These are phyloP conservation scores for Carex cristatella DNA, from an alignment of 176 grass and related monocot genomes.

Conservation along the genomic window DNA sequence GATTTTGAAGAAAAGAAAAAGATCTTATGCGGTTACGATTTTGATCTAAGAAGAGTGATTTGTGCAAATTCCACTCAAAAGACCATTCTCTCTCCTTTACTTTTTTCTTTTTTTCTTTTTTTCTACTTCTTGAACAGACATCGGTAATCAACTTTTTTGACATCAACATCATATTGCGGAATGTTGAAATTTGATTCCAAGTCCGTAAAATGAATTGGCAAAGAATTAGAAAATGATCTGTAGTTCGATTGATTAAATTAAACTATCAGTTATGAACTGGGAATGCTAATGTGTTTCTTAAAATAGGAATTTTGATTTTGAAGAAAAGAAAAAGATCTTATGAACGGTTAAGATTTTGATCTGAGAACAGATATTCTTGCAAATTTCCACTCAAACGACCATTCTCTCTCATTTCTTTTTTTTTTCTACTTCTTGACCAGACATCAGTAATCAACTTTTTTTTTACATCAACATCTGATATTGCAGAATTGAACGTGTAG, in stretches of 20 bases:
- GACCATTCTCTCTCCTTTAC: neutral
- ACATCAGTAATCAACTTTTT: neutral
- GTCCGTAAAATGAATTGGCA: neutral
- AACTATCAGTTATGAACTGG: neutral
- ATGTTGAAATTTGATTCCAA: neutral
- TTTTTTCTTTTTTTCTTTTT: neutral
- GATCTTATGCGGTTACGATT: neutral
- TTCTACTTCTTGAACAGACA: neutral
- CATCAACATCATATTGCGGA: neutral
- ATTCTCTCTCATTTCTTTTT: neutral
- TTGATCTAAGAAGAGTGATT: neutral
- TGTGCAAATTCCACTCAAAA: neutral
- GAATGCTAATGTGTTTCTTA: neutral
- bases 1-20: neutral
- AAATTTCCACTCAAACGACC: neutral
- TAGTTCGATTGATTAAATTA: neutral
- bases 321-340: slow-evolving; percentile 4
- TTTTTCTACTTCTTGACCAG: neutral
- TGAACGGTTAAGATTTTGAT: neutral
- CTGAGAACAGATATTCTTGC: neutral
- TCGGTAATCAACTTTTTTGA: neutral
- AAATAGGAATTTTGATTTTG: neutral
- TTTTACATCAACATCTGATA: neutral
- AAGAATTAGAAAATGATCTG: neutral
- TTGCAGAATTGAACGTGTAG: neutral